Evolutionary conservation across 768 basidiomycete genomes (phyloP), one percentile per base, ranked within the genome.

Genomic region (Mycena rosella): DNA sequence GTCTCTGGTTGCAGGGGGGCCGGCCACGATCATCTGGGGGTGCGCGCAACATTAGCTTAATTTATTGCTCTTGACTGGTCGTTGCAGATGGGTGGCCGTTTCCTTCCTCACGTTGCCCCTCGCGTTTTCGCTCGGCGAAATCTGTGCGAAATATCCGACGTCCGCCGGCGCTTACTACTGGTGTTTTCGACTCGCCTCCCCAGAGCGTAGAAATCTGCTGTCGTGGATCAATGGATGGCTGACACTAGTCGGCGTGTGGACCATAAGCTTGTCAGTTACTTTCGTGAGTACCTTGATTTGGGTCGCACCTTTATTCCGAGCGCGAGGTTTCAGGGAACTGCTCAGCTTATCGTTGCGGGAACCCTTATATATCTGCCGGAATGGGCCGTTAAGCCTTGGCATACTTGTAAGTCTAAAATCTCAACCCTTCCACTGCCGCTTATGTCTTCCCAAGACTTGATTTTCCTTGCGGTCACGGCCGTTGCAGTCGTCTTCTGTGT

Each of bases 201-300:
- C 88, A 0, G 80, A 78, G 54, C 83, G 81, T 62, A 81, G 86
- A 58, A 77, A 89, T 9, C 70, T 89, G 11, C 76, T 85, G 3
- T 88, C 87, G 18, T 91, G 90, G 87, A 86, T 91, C 52, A 88
- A 88, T 62, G 90, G 90, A 8, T 92, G 90, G 90, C 77, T 91
- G 20, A 88, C 87, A 2, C 80, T 90, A 72, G 88, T 89, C 30
- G 90, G 90, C 27, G 87, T 90, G 17, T 91, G 90, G 89, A 91
- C 87, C 0, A 83, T 88, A 63, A 85, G 87, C n/a, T 72, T 91
- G 40, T 89, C 89, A 13, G 89, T 89, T 8, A 88, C 86, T 5
- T 91, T 91, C 72, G 88, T 88, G 76, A 53, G 78, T 32, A 36
- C 65, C 59, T 63, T 24, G 22, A 40, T 34, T 0, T 32, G 36